These are phyloP conservation scores for Hyparrhenia diplandra DNA, from an alignment of 176 grass and related monocot genomes.

Conservation along the genomic window DNA sequence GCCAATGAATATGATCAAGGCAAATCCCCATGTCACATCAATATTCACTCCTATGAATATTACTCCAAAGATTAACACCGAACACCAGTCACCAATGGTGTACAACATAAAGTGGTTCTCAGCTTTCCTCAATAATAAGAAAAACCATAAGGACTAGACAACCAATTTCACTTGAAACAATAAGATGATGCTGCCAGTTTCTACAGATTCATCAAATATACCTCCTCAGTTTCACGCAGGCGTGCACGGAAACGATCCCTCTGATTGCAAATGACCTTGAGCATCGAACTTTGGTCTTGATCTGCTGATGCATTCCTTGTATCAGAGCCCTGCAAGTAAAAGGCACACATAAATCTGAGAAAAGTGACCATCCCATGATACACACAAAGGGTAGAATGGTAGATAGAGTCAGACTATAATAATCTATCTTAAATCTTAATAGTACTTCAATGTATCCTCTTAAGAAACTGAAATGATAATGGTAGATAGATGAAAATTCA, in stretches of 20 bases:
- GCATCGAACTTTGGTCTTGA: constrained; percentile 99
- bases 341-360: neutral
- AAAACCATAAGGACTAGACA: neutral
- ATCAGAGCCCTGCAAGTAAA: constrained; percentile 73
- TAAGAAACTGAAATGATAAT: constrained; percentile 13
- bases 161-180: constrained; percentile 12
- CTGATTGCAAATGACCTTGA: constrained; percentile 98
- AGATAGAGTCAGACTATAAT: constrained; percentile 4
- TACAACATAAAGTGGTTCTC: constrained; percentile 4
- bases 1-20: constrained; percentile 2
- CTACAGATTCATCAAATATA: constrained; percentile 29
- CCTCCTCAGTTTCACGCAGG: constrained; percentile 93
- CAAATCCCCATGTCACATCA: neutral
- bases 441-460: neutral
- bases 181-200: neutral
- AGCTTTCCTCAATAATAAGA: neutral
- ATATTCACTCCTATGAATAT: constrained; percentile 2
- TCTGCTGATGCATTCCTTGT: constrained; percentile 63
- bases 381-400: neutral
- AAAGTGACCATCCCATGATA: neutral
- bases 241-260: constrained; percentile 91
- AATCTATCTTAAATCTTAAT: neutral
- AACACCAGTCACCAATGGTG: neutral
- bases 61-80: neutral
- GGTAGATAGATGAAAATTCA: neutral